Evolutionary conservation across 2,329 filamentous ascomycete species (phyloP).

Genomic region (Trichoderma semiorbis): DNA sequence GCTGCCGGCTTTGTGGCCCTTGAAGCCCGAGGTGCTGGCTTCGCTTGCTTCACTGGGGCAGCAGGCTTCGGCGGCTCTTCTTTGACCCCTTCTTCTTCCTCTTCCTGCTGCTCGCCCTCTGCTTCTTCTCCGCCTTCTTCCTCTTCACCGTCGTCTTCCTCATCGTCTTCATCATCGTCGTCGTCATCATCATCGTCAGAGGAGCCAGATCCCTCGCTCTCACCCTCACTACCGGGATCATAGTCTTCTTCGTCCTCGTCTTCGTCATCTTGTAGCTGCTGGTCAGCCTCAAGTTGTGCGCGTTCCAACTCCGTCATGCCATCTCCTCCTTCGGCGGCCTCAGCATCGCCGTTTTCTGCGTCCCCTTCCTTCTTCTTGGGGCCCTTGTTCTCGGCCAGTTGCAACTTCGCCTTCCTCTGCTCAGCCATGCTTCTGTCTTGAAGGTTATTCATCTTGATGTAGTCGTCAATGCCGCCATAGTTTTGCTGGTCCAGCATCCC

Average conservation of each 20-base stretch:
- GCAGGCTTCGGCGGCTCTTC: constrained; percentile 20
- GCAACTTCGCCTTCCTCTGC: constrained; percentile 60
- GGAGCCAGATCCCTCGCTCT: constrained; percentile 55
- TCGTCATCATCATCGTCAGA: constrained; percentile 42
- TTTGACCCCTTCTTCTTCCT: constrained; percentile 23
- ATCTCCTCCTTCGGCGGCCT: constrained; percentile 35
- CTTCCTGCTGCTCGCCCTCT: constrained; percentile 27
- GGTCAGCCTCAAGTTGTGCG: constrained; percentile 50
- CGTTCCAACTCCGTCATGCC: constrained; percentile 48
- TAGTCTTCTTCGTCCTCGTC: constrained; percentile 66
- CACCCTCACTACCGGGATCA: constrained; percentile 58
- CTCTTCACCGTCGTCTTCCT: constrained; percentile 32
- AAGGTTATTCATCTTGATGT: constrained; percentile 57
- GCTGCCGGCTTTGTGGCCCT: neutral
- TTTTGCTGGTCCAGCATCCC: constrained; percentile 68
- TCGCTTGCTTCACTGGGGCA: constrained; percentile 10
- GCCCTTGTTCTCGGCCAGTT: constrained; percentile 57
- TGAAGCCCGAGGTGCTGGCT: constrained; percentile 2
- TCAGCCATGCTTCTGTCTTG: constrained; percentile 68
- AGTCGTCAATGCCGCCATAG: constrained; percentile 61
- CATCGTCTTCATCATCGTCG: constrained; percentile 32
- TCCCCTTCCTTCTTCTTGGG: constrained; percentile 44
- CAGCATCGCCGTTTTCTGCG: constrained; percentile 34
- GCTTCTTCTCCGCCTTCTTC: constrained; percentile 33
- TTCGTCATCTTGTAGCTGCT: constrained; percentile 56